These are phyloP conservation scores for Cladosporium oxysporum DNA, from an alignment of 2,329 filamentous ascomycete genomes.

Conservation along the genomic window DNA sequence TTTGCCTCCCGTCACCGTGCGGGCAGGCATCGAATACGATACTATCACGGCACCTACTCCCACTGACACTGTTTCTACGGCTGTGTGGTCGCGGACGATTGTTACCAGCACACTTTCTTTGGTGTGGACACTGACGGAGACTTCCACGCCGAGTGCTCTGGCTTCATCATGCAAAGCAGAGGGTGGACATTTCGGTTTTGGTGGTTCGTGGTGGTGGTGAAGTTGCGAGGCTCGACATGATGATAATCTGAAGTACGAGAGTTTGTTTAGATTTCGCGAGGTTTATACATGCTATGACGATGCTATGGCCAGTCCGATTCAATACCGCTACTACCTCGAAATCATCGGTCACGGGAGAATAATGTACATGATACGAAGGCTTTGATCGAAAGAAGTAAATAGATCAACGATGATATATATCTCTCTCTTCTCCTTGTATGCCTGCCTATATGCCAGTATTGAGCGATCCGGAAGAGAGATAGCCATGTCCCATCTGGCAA, in stretches of 20 bases:
- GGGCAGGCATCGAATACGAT: constrained; percentile 36
- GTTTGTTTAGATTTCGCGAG: not conserved
- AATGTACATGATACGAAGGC: not conserved
- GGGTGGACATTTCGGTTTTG: constrained; percentile 36
- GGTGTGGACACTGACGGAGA: constrained; percentile 36
- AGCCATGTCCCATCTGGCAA: not conserved
- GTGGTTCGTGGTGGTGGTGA: not conserved
- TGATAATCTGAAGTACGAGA: not conserved
- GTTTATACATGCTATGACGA: not conserved
- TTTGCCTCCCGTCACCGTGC: constrained; percentile 40
- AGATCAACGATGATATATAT: too few relatives aligned
- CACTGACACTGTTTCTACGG: constrained; percentile 35
- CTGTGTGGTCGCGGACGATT: constrained; percentile 32
- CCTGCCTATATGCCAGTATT: not conserved
- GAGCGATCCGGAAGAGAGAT: not conserved
- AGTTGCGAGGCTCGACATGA: not conserved
- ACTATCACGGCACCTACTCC: constrained; percentile 41
- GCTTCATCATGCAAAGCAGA: constrained; percentile 37
- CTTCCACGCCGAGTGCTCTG: constrained; percentile 40
- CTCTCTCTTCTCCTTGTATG: too few relatives aligned
- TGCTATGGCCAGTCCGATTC: not conserved
- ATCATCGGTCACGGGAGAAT: not conserved
- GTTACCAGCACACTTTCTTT: constrained; percentile 38
- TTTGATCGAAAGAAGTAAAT: not conserved
- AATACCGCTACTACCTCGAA: not conserved